These are phyloP conservation scores for Linderina pennispora DNA, from an alignment of 192 early-diverging fungal genomes.

Conservation along the genomic window DNA sequence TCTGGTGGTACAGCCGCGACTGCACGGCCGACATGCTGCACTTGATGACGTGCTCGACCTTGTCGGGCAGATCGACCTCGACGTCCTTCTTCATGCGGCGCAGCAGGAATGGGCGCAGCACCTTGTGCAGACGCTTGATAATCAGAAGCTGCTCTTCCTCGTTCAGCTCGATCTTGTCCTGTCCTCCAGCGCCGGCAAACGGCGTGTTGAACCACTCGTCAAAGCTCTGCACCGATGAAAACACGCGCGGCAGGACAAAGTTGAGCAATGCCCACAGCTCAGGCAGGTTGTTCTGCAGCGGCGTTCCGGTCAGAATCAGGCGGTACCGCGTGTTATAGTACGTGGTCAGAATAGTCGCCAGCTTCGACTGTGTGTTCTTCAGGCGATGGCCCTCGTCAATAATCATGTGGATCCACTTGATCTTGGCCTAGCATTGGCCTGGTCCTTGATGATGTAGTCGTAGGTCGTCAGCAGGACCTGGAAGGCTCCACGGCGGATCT, in stretches of 20 bases:
- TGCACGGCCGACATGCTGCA: conserved; percentile 89
- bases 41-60: conserved; percentile 91
- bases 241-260: conserved; percentile 93
- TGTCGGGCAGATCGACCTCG: conserved; percentile 95
- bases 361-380: conserved; percentile 90
- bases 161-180: conserved; percentile 88
- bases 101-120: conserved; percentile 93
- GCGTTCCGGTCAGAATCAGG: conserved; percentile 95
- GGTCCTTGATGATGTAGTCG: conserved; percentile 95
- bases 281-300: conserved; percentile 97
- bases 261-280: conserved; percentile 96
- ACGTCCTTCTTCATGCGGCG: conserved; percentile 97
- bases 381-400: conserved; percentile 99
- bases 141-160: conserved; percentile 98
- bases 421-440: conserved; percentile 75
- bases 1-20: conserved; percentile 74
- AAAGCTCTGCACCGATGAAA: conserved; percentile 94
- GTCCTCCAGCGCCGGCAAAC: conserved; percentile 70
- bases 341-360: conserved; percentile 79
- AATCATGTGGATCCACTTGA: conserved; percentile 98
- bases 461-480: conserved; percentile 96
- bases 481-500: conserved; percentile 73
- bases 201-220: conserved; percentile 99
- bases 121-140: conserved; percentile 95
- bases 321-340: conserved; percentile 87